phyloP scores from a whole-genome alignment of 2,329 filamentous ascomycete species.

The Colletotrichum godetiae region DNA sequence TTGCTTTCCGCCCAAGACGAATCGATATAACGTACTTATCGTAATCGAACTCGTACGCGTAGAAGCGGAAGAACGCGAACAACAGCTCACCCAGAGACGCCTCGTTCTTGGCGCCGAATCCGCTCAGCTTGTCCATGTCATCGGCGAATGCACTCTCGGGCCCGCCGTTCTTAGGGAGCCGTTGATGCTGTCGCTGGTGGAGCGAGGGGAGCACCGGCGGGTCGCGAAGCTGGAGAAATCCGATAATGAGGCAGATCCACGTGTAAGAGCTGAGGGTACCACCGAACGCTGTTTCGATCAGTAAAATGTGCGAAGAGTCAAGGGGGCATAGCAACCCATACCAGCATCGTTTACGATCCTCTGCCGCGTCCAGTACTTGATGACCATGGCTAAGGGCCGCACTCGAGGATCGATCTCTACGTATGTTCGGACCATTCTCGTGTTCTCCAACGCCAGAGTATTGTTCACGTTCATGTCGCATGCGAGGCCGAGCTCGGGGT shows the following conservation, averaged over 20 bases:
- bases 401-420: slow-evolving; percentile 93
- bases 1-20: slow-evolving; percentile 80
- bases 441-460: slow-evolving; percentile 93
- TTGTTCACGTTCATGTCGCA: slow-evolving; percentile 99
- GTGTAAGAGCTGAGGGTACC: slow-evolving; percentile 98
- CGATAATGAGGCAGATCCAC: slow-evolving; percentile 99
- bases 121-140: slow-evolving; percentile 78
- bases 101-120: slow-evolving; percentile 82
- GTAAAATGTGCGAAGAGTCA: slow-evolving; percentile 28
- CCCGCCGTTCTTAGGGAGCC: slow-evolving; percentile 68
- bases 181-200: slow-evolving; percentile 77
- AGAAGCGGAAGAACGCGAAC: slow-evolving; percentile 95
- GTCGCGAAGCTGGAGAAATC: slow-evolving; percentile 89
- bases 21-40: slow-evolving; percentile 87
- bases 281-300: slow-evolving; percentile 74
- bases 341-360: slow-evolving; percentile 96
- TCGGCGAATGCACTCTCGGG: slow-evolving; percentile 85
- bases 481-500: slow-evolving; percentile 87
- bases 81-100: slow-evolving; percentile 87
- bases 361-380: slow-evolving; percentile 97
- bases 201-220: slow-evolving; percentile 88
- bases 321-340: slow-evolving; percentile 58
- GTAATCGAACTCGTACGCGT: slow-evolving; percentile 93
- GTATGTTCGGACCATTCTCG: slow-evolving; percentile 97
- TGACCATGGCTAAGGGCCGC: slow-evolving; percentile 91